Percentiles rank a stretch among this genome's conserved stretches.
Evolutionary conservation across 2,329 filamentous ascomycete species (phyloP).

Genomic region (Penicillium thymicola): DNA sequence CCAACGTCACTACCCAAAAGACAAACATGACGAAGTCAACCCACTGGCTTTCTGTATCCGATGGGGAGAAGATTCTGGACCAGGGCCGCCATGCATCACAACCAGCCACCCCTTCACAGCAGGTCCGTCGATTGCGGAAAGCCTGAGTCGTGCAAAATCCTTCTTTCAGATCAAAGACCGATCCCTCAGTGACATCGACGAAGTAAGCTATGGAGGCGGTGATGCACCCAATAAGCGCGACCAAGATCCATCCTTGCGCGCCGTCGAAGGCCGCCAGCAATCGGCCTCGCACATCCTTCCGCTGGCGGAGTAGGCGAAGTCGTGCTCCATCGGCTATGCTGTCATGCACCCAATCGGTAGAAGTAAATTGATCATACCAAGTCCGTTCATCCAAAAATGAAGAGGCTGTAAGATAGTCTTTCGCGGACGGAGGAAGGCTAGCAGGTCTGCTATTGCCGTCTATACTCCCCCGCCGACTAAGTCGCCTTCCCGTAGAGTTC

Average conservation of each 20-base stretch:
- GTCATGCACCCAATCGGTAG: constrained; percentile 97
- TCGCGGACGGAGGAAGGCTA: constrained; percentile 42
- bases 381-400: constrained; percentile 78
- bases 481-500: constrained; percentile 52
- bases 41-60: constrained; percentile 51
- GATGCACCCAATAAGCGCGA: constrained; percentile 81
- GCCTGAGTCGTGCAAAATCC: constrained; percentile 75
- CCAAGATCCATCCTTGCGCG: constrained; percentile 89
- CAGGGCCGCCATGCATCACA: constrained; percentile 63
- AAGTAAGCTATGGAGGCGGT: constrained; percentile 83
- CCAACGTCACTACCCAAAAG: constrained; percentile 65
- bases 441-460: constrained; percentile 41
- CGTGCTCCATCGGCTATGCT: constrained; percentile 92
- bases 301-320: constrained; percentile 73
- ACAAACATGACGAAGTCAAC: constrained; percentile 79
- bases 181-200: constrained; percentile 81
- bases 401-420: constrained; percentile 54
- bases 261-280: constrained; percentile 75
- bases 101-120: constrained; percentile 54
- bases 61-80: constrained; percentile 60
- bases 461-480: constrained; percentile 54
- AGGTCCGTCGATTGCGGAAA: constrained; percentile 68
- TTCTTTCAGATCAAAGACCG: constrained; percentile 85
- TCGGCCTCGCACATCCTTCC: constrained; percentile 82
- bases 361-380: constrained; percentile 98